Percentiles rank a stretch among this genome's conserved stretches.
phyloP scores from a whole-genome alignment of 176 grass and related monocot genomes.

The Cocos nucifera region DNA sequence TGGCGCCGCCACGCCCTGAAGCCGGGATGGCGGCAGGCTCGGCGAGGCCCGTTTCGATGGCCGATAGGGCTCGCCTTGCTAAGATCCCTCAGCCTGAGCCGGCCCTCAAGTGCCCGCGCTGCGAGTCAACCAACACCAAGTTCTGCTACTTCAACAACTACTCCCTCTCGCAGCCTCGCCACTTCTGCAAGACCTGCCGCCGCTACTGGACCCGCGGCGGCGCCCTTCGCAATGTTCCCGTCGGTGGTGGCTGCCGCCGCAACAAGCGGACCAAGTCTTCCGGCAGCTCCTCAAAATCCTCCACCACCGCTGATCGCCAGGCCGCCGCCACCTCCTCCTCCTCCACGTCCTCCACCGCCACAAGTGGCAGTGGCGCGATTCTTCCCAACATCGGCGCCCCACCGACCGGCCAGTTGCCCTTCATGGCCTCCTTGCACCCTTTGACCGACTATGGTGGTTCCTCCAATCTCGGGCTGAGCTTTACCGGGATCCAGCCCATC shows the following conservation, averaged over 20 bases:
- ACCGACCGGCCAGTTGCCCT: slow-evolving; percentile 34
- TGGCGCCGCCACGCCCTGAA: slow-evolving; percentile 1
- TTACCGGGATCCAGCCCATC: slow-evolving; percentile 42
- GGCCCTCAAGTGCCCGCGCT: slow-evolving; percentile 88
- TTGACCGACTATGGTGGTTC: slow-evolving; percentile 39
- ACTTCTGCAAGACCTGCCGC: slow-evolving; percentile 98
- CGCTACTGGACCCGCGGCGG: slow-evolving; percentile 93
- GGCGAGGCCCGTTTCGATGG: slow-evolving; percentile 48
- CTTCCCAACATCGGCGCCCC: slow-evolving; percentile 19
- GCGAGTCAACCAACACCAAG: slow-evolving; percentile 93
- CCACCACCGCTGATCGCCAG: slow-evolving; percentile 9
- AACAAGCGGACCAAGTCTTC: slow-evolving; percentile 87
- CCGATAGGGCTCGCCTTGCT: slow-evolving; percentile 51
- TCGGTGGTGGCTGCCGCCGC: slow-evolving; percentile 79
- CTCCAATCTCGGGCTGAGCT: slow-evolving; percentile 46
- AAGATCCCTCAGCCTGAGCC: slow-evolving; percentile 73
- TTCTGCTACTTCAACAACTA: slow-evolving; percentile 99
- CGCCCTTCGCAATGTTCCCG: slow-evolving; percentile 71
- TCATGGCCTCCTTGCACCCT: slow-evolving; percentile 54
- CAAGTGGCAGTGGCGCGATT: slow-evolving; percentile 7
- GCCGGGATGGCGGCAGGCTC: not conserved
- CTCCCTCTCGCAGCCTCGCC: slow-evolving; percentile 90
- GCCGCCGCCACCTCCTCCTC: slow-evolving; percentile 20
- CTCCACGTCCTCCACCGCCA: slow-evolving; percentile 36
- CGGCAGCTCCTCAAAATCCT: slow-evolving; percentile 38